These are phyloP conservation scores for Eimeria acervulina DNA, from an alignment of 169 alveolate species.

Conservation along the genomic window DNA sequence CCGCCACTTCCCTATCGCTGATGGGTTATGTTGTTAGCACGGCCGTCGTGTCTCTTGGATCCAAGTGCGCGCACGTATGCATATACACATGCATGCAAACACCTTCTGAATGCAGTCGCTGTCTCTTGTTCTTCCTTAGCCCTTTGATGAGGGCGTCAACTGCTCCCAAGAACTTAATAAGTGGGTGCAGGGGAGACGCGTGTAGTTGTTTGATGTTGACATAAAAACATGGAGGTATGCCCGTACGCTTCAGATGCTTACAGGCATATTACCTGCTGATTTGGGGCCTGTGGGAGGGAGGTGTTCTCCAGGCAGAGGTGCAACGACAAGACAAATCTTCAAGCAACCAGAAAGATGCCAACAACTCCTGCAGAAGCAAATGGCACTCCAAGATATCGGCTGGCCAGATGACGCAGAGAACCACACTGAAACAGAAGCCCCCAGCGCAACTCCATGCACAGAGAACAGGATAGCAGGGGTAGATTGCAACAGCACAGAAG, in stretches of 20 bases:
- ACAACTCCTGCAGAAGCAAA: conserved; percentile 30
- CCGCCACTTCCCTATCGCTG: too few relatives aligned
- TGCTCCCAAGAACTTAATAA: too few relatives aligned
- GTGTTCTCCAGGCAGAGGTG: not conserved
- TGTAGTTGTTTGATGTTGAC: too few relatives aligned
- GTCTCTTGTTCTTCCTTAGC: too few relatives aligned
- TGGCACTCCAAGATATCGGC: not conserved
- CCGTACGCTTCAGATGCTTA: not conserved
- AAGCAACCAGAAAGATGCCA: conserved; percentile 25
- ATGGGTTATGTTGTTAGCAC: too few relatives aligned
- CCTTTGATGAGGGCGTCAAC: too few relatives aligned
- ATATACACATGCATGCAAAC: not conserved
- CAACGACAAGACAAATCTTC: conserved; percentile 9
- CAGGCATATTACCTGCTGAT: conserved; percentile 15
- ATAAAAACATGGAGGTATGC: too few relatives aligned
- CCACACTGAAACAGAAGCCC: not conserved
- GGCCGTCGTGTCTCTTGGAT: not conserved
- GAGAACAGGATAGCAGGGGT: not conserved
- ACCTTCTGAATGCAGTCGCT: too few relatives aligned
- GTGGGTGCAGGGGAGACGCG: too few relatives aligned
- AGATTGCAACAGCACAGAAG: not conserved
- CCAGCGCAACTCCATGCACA: not conserved
- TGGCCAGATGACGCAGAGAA: not conserved
- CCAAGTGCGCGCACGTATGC: not conserved
- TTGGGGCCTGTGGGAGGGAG: not conserved